Base-by-base conservation (phyloP, 805 yeast species). In the Kluyveromyces dobzhanskii region DNA sequence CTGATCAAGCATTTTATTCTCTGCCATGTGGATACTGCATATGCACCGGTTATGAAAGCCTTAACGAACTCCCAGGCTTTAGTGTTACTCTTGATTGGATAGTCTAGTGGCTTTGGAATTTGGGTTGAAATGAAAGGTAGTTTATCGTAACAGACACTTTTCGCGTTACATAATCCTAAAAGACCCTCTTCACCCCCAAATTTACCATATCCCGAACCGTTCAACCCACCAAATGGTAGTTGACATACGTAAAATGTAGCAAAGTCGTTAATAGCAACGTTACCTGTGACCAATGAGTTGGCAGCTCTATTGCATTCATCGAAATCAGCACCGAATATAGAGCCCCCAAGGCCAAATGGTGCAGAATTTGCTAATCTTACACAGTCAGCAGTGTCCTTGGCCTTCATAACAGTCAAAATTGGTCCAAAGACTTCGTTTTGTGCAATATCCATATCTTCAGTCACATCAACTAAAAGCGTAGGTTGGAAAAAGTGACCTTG, bases 161-260 rank as follows among this genome's bases (percentile, higher is more conserved):
- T 92, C 39, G 86, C 84, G 41, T 78, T 71, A 59, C 97, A 90
- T 32, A 92, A 67, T 0, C 96, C 97, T 30, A 85, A 75, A 31
- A 92, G 69, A 2, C 99, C 99, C 67, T 92, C 99, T 57, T 82
- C 95, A 34, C 99, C 99, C 17, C 96, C 95, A 66, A 92, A 92
- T 58, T 90, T 90, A 41, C 98, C 98, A 56, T 87, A 92, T 0
- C 99, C 99, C 4, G 95, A 83, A 33, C 87, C 92, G 49, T 80
- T 80, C 19, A 75, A 75, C 23, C 99, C 99, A 39, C 99, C 99
- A 64, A 92, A 92, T 24, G 99, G 99, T 49, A 92, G 69, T 63
- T 92, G 98, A 49, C 96, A 88, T 26, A 92, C 85, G 54, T 88
- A 86, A 56, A 78, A 92, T 0, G 97, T 90, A 6, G 97, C 99